Percentiles rank a stretch among this genome's conserved stretches.
phyloP scores from a whole-genome alignment of 2,329 filamentous ascomycete species.

The Tetracladium maxilliforme region DNA sequence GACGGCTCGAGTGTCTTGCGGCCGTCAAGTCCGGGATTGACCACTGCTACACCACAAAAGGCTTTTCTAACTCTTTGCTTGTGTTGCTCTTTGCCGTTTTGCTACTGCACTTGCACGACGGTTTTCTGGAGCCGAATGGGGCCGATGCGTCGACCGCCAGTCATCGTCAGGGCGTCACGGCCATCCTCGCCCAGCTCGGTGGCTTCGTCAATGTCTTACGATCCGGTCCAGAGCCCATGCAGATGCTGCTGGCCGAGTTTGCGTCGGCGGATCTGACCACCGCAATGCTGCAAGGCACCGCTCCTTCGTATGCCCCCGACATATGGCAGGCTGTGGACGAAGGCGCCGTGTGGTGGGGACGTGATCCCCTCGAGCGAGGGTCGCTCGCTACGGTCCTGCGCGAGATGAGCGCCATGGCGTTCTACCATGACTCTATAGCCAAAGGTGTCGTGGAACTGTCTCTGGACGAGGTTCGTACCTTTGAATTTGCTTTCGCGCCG shows the following conservation, averaged over 20 bases:
- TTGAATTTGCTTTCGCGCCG: slow-evolving; percentile 12
- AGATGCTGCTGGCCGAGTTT: slow-evolving; percentile 26
- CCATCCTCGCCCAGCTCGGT: slow-evolving; percentile 17
- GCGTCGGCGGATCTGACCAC: slow-evolving; percentile 26
- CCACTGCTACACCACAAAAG: too few relatives aligned
- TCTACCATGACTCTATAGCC: slow-evolving; percentile 11
- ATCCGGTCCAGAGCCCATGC: slow-evolving; percentile 13
- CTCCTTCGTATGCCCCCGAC: slow-evolving; percentile 19
- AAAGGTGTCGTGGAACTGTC: slow-evolving; percentile 10
- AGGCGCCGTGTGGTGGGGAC: slow-evolving; percentile 25
- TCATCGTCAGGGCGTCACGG: slow-evolving; percentile 19
- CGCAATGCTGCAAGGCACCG: slow-evolving; percentile 20
- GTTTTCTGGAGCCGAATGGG: slow-evolving; percentile 18
- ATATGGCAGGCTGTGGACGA: slow-evolving; percentile 23
- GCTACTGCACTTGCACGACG: too few relatives aligned
- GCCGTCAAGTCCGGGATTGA: too few relatives aligned
- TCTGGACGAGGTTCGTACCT: slow-evolving; percentile 12
- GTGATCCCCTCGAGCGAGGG: slow-evolving; percentile 17
- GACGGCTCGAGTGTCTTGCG: too few relatives aligned
- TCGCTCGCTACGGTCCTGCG: slow-evolving; percentile 19
- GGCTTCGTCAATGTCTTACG: slow-evolving; percentile 11
- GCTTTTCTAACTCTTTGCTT: too few relatives aligned
- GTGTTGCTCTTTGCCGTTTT: too few relatives aligned
- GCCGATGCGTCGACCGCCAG: slow-evolving; percentile 17
- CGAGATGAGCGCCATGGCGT: slow-evolving; percentile 14